phyloP scores from a whole-genome alignment of 2,329 filamentous ascomycete genomes.

The Pestalotiopsis sp. region DNA sequence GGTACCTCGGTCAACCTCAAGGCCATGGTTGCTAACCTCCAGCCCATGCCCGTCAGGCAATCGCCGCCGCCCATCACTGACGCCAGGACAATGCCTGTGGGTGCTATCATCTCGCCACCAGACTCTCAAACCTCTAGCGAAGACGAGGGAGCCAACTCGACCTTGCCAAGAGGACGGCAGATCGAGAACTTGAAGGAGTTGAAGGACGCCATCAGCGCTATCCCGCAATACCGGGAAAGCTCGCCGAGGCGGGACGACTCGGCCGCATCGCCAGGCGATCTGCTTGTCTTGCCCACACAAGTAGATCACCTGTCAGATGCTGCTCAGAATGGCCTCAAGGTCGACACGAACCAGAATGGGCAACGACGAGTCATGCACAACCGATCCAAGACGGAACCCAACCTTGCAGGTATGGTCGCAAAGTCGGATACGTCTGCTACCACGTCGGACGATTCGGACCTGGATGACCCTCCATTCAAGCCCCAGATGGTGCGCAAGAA shows the following conservation, averaged over 20 bases:
- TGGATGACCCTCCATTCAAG: constrained; percentile 62
- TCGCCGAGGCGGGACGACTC: constrained; percentile 50
- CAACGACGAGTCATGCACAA: constrained; percentile 49
- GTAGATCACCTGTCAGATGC: constrained; percentile 34
- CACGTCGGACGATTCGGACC: constrained; percentile 62
- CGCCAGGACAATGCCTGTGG: constrained; percentile 72
- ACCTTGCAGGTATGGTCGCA: constrained; percentile 40
- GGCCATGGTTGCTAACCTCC: constrained; percentile 44
- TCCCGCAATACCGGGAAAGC: constrained; percentile 65
- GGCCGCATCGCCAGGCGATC: constrained; percentile 33
- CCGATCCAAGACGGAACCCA: constrained; percentile 60
- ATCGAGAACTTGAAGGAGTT: constrained; percentile 66
- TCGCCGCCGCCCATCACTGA: constrained; percentile 83
- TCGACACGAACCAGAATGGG: constrained; percentile 34
- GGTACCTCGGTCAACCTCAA: constrained; percentile 54
- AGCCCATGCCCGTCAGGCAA: constrained; percentile 68
- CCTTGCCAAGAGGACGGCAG: constrained; percentile 42
- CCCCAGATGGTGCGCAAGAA: constrained; percentile 98
- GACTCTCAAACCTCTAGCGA: constrained; percentile 76
- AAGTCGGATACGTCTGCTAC: constrained; percentile 52
- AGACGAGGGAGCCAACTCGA: constrained; percentile 65
- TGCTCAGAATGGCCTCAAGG: constrained; percentile 43
- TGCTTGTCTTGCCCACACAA: constrained; percentile 40
- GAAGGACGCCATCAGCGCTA: constrained; percentile 80
- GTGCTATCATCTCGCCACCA: constrained; percentile 87